Evolutionary conservation across 1,284 basidiomycete genomes (phyloP).

Genomic region (Phylloporus gajari): DNA sequence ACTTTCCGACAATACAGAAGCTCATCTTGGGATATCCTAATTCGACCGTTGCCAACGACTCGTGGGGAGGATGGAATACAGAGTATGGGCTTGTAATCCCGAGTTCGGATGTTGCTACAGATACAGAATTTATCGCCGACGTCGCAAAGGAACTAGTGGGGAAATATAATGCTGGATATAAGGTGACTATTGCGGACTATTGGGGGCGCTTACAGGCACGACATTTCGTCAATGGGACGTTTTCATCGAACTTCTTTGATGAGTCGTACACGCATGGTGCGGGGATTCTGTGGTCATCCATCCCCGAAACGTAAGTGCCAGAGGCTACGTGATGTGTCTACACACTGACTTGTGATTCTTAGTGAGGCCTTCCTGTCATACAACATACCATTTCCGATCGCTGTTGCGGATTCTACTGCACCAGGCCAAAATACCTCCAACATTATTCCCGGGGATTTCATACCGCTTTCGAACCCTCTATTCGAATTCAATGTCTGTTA

Average conservation of each 20-base stretch:
- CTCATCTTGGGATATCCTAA: conserved; percentile 49
- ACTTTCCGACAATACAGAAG: conserved; percentile 52
- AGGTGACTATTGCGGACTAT: neutral
- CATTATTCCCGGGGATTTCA: conserved; percentile 26
- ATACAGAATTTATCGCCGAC: conserved; percentile 33
- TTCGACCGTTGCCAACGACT: conserved; percentile 22
- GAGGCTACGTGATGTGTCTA: no score
- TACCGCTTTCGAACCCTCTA: conserved; percentile 54
- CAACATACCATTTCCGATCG: conserved; percentile 51
- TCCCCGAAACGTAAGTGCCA: conserved; percentile 44
- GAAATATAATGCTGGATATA: conserved; percentile 34
- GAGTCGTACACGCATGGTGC: conserved; percentile 48
- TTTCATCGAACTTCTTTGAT: conserved; percentile 43
- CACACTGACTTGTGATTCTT: conserved; percentile 4
- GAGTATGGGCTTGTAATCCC: conserved; percentile 38
- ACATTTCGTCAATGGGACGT: conserved; percentile 55
- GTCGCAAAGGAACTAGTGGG: conserved; percentile 45
- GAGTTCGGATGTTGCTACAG: conserved; percentile 20
- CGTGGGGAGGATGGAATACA: conserved; percentile 51
- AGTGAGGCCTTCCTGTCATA: conserved; percentile 48
- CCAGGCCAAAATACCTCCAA: conserved; percentile 40
- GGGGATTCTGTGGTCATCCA: conserved; percentile 48
- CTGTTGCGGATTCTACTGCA: conserved; percentile 41
- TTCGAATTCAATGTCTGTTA: conserved; percentile 59
- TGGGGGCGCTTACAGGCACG: conserved; percentile 50